Evolutionary conservation across 73 alveolate genomes (phyloP).

Genomic region (Paramecium sexaurelia): DNA sequence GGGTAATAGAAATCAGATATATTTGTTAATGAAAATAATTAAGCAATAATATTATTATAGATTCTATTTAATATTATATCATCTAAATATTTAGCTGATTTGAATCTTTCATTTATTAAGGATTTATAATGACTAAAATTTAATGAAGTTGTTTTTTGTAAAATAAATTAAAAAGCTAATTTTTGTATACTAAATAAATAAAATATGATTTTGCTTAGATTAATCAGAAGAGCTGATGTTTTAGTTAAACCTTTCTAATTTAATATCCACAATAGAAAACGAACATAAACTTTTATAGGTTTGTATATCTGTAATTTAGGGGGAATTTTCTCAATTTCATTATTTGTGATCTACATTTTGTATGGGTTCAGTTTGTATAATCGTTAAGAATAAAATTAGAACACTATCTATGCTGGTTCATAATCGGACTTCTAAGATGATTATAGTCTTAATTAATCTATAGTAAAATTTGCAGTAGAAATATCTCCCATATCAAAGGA

Average conservation of each 20-base stretch:
- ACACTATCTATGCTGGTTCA: background rate
- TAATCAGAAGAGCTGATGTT: background rate
- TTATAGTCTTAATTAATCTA: background rate
- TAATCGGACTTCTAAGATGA: background rate
- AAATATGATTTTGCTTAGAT: background rate
- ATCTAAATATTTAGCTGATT: too few relatives aligned
- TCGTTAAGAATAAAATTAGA: background rate
- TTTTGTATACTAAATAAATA: background rate
- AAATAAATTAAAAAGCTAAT: too few relatives aligned
- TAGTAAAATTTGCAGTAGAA: background rate
- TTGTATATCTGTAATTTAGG: background rate
- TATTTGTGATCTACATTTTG: background rate
- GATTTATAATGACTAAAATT: too few relatives aligned
- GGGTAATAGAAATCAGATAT: too few relatives aligned
- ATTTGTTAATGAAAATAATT: too few relatives aligned
- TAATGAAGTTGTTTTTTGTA: too few relatives aligned
- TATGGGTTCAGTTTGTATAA: background rate
- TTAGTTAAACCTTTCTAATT: background rate
- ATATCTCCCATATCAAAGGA: background rate
- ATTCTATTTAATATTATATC: too few relatives aligned
- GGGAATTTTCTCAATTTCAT: background rate
- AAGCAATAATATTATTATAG: too few relatives aligned
- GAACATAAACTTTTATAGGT: background rate
- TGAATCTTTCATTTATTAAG: too few relatives aligned
- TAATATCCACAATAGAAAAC: background rate